Evolutionary conservation across 345 rosid species (phyloP), one percentile per base, ranked within the genome.

Genomic region (Gossypium turneri): DNA sequence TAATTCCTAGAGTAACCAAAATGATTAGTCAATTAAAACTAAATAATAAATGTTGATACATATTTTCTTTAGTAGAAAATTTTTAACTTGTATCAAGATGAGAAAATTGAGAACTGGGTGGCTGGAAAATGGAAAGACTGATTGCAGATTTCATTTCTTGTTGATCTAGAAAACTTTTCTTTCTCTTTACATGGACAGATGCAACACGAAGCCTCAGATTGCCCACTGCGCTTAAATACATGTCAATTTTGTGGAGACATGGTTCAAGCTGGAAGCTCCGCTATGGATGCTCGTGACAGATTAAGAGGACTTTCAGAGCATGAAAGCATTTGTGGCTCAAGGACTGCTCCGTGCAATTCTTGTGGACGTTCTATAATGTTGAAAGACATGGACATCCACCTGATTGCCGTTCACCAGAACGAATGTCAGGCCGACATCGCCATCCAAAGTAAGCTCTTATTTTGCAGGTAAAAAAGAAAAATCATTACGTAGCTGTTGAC

Each of bases 321-420:
- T 70, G 99, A 95, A 82, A 93, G 99, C 86, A 22, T 75, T 7
- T 95, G 98, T 53, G 97, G 94, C 61, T 93, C 99, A 2, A 87
- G 98, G 83, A 95, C 99, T 15, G 90, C 97, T 0, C 94, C 93
- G 1, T 93, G 98, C 41, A 94, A 93, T 80, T 91, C 94, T 4
- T 95, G 98, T 38, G 97, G 99, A 48, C 88, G 97, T 17, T 85
- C 98, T 0, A 89, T 95, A 73, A 93, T 91, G 98, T 79, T 95
- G 82, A 95, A 95, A 81, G 98, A 93, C 17, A 95, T 93, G 99
- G 98, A 93, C 79, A 91, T 93, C 69, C 99, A 95, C 81, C 97
- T 90, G 59, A 75, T 90, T 43, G 97, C 94, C 3, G 98, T 93
- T 69, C 99, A 91, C 71, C 93, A 88, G 87, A 85, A 83, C 82